Evolutionary conservation across 164 flowering plant genomes (phyloP).

Genomic region (Magnolia kwangsiensis): DNA sequence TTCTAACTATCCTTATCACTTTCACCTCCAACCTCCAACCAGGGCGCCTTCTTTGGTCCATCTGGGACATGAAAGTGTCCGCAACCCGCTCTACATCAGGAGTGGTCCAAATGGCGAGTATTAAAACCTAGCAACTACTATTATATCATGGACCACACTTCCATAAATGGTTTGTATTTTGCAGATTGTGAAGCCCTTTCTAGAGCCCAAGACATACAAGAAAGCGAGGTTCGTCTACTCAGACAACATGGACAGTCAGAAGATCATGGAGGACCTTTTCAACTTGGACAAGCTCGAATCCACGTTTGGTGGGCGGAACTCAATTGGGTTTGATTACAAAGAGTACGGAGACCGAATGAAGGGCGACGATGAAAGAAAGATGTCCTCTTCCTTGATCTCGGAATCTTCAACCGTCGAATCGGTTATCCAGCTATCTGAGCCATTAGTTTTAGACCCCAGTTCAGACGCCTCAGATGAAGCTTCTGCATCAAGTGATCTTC

Average conservation of each 20-base stretch:
- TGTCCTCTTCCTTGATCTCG: conserved; percentile 7
- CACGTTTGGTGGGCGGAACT: conserved; percentile 71
- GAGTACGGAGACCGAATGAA: conserved; percentile 34
- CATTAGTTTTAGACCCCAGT: conserved; percentile 1
- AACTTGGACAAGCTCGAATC: conserved; percentile 73
- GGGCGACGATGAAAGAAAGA: conserved; percentile 23
- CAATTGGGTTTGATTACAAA: conserved; percentile 54
- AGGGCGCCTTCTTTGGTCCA: too few relatives aligned
- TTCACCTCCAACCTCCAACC: too few relatives aligned
- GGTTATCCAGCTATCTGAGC: conserved; percentile 6
- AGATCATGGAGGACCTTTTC: conserved; percentile 66
- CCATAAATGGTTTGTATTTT: background rate
- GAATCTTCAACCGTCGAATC: conserved; percentile 6
- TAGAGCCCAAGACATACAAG: conserved; percentile 60
- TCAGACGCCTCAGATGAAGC: conserved; percentile 10
- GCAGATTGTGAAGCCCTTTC: conserved; percentile 68
- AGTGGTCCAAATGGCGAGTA: background rate
- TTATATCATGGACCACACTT: background rate
- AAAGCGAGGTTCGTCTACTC: conserved; percentile 82
- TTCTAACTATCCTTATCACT: too few relatives aligned
- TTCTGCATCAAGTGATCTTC: conserved; percentile 1
- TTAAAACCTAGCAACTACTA: background rate
- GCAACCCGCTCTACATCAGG: too few relatives aligned
- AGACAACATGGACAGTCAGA: conserved; percentile 51
- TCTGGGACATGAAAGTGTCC: too few relatives aligned